These are phyloP conservation scores for Rhizopogon vesiculosus DNA, from an alignment of 768 basidiomycete species.

Conservation along the genomic window DNA sequence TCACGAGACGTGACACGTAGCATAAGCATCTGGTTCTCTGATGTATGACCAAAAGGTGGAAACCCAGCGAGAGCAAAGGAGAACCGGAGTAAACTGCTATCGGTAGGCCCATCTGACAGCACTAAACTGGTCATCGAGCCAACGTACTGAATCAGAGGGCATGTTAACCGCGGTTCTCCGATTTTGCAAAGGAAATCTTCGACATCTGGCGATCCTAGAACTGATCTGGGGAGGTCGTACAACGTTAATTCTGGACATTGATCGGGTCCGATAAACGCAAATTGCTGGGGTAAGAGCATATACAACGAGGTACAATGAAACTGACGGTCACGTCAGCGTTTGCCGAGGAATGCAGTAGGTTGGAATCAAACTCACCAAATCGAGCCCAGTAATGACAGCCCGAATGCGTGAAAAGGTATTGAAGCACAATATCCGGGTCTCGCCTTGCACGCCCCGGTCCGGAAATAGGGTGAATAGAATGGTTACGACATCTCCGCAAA, in stretches of 20 bases:
- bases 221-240: neutral
- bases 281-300: neutral
- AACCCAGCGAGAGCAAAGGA: neutral
- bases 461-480: slow-evolving; percentile 6
- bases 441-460: neutral
- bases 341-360: neutral
- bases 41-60: neutral
- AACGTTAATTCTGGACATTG: neutral
- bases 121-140: neutral
- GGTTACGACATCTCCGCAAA: slow-evolving; percentile 18
- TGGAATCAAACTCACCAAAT: neutral
- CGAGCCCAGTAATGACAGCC: neutral
- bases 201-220: neutral
- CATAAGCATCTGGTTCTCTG: neutral
- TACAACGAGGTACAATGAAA: neutral
- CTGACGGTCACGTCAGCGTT: neutral
- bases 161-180: neutral
- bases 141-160: neutral
- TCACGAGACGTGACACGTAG: neutral
- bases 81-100: too few species aligned
- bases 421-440: neutral
- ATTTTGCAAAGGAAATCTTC: neutral
- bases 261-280: neutral
- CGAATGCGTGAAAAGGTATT: neutral
- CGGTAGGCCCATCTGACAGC: neutral